A percentile compares a stretch with the other conserved stretches of the same genome.
Evolutionary conservation across 306 rosid genomes (phyloP).

Genomic region (peach (Prunus persica)): Prunus_persica_NCBIv2 NC_034016.1:18048501-18049000

Average conservation of each 20-base stretch:
- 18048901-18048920: slow-evolving; percentile 42
- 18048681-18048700: slow-evolving; percentile 84
- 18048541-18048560: slow-evolving; percentile 35
- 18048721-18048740: slow-evolving; percentile 59
- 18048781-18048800: slow-evolving; percentile 54
- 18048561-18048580: slow-evolving; percentile 79
- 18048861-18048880: slow-evolving; percentile 52
- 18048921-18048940: slow-evolving; percentile 45
- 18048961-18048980: slow-evolving; percentile 59
- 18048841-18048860: slow-evolving; percentile 21
- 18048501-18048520: not conserved
- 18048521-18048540: slow-evolving; percentile 25
- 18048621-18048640: slow-evolving; percentile 97
- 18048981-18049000: slow-evolving; percentile 52
- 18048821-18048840: slow-evolving; percentile 5
- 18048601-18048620: slow-evolving; percentile 98
- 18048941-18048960: slow-evolving; percentile 63
- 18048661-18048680: slow-evolving; percentile 87
- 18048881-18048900: slow-evolving; percentile 63
- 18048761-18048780: slow-evolving; percentile 62
- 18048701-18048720: slow-evolving; percentile 61
- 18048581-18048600: slow-evolving; percentile 99
- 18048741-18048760: slow-evolving; percentile 36
- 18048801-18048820: slow-evolving; percentile 15
- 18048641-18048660: slow-evolving; percentile 90